A percentile compares a stretch with the other conserved stretches of the same genome.
These are phyloP conservation scores for Aplosporella prunicola DNA, from an alignment of 2,329 filamentous ascomycete genomes.

Conservation along the genomic window DNA sequence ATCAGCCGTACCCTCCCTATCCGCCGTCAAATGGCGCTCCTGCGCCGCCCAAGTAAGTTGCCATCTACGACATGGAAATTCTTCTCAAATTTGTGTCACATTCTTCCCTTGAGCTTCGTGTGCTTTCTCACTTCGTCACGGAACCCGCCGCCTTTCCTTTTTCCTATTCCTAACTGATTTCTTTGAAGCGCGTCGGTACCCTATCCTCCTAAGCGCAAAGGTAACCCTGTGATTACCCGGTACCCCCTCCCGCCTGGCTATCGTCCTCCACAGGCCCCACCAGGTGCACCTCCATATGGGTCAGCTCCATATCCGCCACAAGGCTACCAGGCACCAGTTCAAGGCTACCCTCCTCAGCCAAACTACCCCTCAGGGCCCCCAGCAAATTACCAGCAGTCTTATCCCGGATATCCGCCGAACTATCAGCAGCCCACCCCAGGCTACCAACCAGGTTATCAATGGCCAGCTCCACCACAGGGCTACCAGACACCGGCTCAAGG, in stretches of 20 bases:
- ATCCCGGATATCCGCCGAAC: slow-evolving; percentile 14
- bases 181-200: slow-evolving; percentile 12
- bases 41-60: slow-evolving; percentile 24
- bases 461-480: too few species aligned
- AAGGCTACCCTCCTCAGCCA: slow-evolving; percentile 16
- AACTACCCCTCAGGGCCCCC: slow-evolving; percentile 13
- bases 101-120: slow-evolving; percentile 4
- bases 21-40: slow-evolving; percentile 17
- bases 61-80: too few species aligned
- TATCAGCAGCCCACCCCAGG: slow-evolving; percentile 16
- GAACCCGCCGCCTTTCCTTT: too few species aligned
- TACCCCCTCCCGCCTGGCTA: slow-evolving; percentile 43
- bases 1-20: slow-evolving; percentile 16
- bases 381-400: slow-evolving; percentile 18
- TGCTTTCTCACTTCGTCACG: slow-evolving; percentile 1
- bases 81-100: too few species aligned
- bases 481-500: slow-evolving; percentile 12
- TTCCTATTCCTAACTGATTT: slow-evolving; percentile 4
- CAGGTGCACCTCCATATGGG: slow-evolving; percentile 7
- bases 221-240: slow-evolving; percentile 40
- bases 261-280: slow-evolving; percentile 19
- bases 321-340: slow-evolving; percentile 16
- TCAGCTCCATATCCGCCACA: slow-evolving; percentile 16
- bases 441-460: too few species aligned
- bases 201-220: slow-evolving; percentile 35